Evolutionary conservation across 75 land plant genomes (phyloP), one percentile per base, ranked within the genome.

Genomic region (Selaginella moellendorffii): DNA sequence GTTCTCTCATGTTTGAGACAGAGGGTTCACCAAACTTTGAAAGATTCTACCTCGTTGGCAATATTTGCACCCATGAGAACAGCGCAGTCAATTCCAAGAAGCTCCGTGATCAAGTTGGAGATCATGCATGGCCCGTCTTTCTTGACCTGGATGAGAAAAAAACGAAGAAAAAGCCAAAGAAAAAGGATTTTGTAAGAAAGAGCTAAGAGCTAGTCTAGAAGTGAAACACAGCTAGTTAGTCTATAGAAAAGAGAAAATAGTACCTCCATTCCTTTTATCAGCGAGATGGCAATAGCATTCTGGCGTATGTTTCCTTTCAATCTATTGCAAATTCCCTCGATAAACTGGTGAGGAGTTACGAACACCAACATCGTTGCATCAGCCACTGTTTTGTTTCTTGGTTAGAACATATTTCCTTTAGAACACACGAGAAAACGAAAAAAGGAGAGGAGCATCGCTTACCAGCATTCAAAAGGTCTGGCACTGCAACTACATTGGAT

Each of bases 1-100:
- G 21, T 36, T 53, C 27, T 17, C n/a, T n/a, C n/a, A n/a, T n/a
- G n/a, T 2, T 29, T 29, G 23, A 28, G 10, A 62, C 21, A 20
- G 64, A 1, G 26, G 24, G 9, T 12, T 0, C 17, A 12, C 63
- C 28, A 25, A 5, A 26, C 26, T 30, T 17, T 27, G 28, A 8
- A 62, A 23, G 30, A 62, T 8, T 22, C 29, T 52, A 81, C 97
- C 93, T 90, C 92, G 63, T 82, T 80, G 29, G 97, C 97, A 63
- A 87, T 87, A 54, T 90, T 90, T 2, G 97, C 88, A 0, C 97
- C 97, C 97, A 90, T 90, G 20, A 87, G 72, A 27, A 90, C 92
- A 54, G 85, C 81, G 22, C 92, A 90, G 51, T 82, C 86, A 10
- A 90, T 71, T 0, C 83, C 79, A 25, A 90, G 85, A 62, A 65